A percentile compares a stretch with the other conserved stretches of the same genome.
These are phyloP conservation scores for Rhinocladiella similis DNA, from an alignment of 2,329 filamentous ascomycete genomes.

Conservation along the genomic window DNA sequence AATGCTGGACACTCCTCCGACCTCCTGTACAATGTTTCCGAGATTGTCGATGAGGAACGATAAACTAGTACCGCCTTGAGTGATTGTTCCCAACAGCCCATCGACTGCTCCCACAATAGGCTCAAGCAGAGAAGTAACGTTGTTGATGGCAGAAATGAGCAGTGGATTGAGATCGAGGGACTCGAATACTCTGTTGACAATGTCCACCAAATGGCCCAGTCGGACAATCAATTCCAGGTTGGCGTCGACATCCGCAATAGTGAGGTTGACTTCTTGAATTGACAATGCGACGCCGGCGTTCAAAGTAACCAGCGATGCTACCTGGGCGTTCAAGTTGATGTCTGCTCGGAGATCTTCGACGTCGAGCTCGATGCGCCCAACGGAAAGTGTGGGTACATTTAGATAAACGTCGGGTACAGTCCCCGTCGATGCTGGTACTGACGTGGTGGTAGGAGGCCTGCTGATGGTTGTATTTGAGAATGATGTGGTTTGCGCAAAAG, in stretches of 20 bases:
- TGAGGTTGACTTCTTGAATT: conserved; percentile 58
- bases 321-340: conserved; percentile 60
- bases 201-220: conserved; percentile 60
- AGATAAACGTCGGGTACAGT: conserved; percentile 56
- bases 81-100: conserved; percentile 59
- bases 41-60: conserved; percentile 62
- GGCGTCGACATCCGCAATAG: conserved; percentile 60
- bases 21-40: conserved; percentile 63
- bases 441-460: not conserved
- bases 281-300: conserved; percentile 52
- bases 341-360: conserved; percentile 61
- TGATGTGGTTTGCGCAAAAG: not conserved
- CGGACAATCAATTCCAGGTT: conserved; percentile 61
- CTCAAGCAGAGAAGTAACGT: conserved; percentile 54
- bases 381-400: conserved; percentile 58
- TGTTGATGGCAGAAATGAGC: conserved; percentile 57
- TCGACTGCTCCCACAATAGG: conserved; percentile 59
- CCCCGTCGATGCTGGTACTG: conserved; percentile 27
- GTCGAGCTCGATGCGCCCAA: conserved; percentile 60
- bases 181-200: conserved; percentile 61
- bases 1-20: conserved; percentile 54
- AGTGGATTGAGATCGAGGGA: conserved; percentile 62
- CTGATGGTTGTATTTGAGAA: not conserved
- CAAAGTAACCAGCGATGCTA: conserved; percentile 58
- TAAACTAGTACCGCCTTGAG: conserved; percentile 55